These are phyloP conservation scores for Eustoma russellianum DNA, from an alignment of 257 asterid genomes.

Conservation along the genomic window DNA sequence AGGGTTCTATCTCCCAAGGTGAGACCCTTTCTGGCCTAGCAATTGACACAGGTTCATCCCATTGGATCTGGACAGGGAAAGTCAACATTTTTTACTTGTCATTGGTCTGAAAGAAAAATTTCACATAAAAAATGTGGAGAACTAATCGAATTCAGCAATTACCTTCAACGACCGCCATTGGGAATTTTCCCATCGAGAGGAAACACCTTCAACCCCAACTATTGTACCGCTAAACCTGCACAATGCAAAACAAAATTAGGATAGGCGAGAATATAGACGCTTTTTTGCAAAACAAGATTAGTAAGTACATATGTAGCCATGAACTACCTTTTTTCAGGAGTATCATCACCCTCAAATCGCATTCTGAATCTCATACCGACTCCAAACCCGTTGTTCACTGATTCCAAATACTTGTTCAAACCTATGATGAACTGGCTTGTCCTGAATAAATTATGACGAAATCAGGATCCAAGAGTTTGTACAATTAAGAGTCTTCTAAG, in stretches of 20 bases:
- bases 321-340: slow-evolving; percentile 40
- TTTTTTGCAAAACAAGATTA: slow-evolving; percentile 1
- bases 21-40: slow-evolving; percentile 46
- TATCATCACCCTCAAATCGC: slow-evolving; percentile 47
- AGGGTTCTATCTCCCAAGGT: slow-evolving; percentile 56
- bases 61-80: slow-evolving; percentile 30
- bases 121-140: background rate
- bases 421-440: slow-evolving; percentile 39
- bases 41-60: slow-evolving; percentile 48
- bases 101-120: background rate
- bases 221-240: slow-evolving; percentile 74
- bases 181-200: slow-evolving; percentile 60
- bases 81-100: background rate
- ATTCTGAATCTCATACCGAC: slow-evolving; percentile 52
- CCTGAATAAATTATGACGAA: slow-evolving; percentile 13
- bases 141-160: background rate
- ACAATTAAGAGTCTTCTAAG: too few species aligned
- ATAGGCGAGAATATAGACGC: background rate
- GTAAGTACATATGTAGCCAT: background rate
- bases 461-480: background rate
- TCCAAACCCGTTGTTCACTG: slow-evolving; percentile 27
- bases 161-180: slow-evolving; percentile 90
- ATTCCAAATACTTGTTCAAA: slow-evolving; percentile 35
- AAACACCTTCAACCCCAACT: slow-evolving; percentile 57
- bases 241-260: background rate